These are phyloP conservation scores for Aspergillus sp. DNA, from an alignment of 2,329 filamentous ascomycete species.

Conservation along the genomic window DNA sequence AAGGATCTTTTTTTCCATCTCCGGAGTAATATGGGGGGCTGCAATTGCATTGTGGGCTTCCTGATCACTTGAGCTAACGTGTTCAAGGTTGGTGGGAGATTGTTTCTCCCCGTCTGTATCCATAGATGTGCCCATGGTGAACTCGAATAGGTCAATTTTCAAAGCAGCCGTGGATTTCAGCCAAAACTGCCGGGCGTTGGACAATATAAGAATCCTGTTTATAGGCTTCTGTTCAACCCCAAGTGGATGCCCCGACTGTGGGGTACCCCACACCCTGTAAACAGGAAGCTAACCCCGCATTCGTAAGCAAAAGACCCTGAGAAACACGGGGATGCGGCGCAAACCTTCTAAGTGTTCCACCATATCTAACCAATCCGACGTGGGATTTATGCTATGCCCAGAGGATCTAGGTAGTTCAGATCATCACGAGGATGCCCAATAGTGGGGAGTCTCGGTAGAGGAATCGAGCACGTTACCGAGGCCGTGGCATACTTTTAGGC, in stretches of 20 bases:
- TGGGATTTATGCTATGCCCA: background rate
- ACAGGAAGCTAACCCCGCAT: background rate
- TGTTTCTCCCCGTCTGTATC: background rate
- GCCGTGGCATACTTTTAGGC: background rate
- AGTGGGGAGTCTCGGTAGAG: background rate
- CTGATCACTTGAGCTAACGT: background rate
- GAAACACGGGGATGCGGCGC: background rate
- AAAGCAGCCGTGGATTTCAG: no score
- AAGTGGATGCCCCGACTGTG: background rate
- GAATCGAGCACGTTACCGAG: background rate
- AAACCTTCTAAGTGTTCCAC: background rate
- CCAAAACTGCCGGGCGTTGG: no score
- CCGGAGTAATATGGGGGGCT: background rate
- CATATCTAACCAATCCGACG: background rate
- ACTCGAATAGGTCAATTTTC: background rate
- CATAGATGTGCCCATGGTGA: background rate
- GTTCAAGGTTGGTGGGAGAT: background rate
- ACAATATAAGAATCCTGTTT: background rate
- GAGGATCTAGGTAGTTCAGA: background rate
- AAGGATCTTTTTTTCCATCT: slow-evolving; percentile 19
- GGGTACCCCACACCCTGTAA: background rate
- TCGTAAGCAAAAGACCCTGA: background rate
- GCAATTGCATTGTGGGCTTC: background rate
- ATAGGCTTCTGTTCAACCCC: background rate
- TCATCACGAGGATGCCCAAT: background rate